Evolutionary conservation across 2,329 filamentous ascomycete species (phyloP).

Genomic region (Metarhizium brunneum): DNA sequence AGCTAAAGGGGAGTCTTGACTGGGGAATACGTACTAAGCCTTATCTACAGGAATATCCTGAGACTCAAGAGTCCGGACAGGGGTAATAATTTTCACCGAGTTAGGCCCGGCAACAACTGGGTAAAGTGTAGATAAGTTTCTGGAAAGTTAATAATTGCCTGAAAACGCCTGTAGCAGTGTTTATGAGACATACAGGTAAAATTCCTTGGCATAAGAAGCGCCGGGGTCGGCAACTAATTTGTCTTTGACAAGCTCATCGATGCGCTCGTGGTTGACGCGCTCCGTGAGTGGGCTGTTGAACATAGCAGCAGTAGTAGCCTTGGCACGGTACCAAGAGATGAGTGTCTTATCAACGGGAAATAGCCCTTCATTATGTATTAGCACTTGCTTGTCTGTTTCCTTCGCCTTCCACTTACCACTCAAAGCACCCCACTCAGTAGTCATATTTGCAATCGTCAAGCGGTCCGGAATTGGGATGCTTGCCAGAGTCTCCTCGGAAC

Average conservation of each 20-base stretch:
- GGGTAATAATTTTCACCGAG: constrained; percentile 79
- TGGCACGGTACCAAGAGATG: constrained; percentile 63
- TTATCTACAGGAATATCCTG: too few species aligned
- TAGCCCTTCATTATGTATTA: not conserved
- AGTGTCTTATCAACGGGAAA: constrained; percentile 76
- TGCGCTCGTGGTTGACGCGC: constrained; percentile 61
- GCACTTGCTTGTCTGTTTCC: not conserved
- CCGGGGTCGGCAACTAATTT: constrained; percentile 62
- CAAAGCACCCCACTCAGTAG: constrained; percentile 71
- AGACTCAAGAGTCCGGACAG: constrained; percentile 53
- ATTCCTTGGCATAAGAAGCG: constrained; percentile 72
- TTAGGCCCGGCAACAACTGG: constrained; percentile 85
- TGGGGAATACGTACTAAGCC: too few species aligned
- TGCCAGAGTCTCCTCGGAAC: constrained; percentile 50
- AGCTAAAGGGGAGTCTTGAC: too few species aligned
- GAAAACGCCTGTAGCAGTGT: too few species aligned
- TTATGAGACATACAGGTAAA: constrained; percentile 46
- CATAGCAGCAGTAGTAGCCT: constrained; percentile 65
- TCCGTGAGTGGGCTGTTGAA: constrained; percentile 34
- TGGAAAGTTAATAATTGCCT: too few species aligned
- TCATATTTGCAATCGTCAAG: constrained; percentile 72
- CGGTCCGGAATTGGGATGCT: constrained; percentile 65
- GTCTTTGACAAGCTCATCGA: constrained; percentile 64
- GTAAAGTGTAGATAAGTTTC: constrained; percentile 69
- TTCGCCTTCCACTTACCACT: constrained; percentile 2